Conservation (phyloP, 1,139 yeast species). For the Zygoascus meyerae region DNA sequence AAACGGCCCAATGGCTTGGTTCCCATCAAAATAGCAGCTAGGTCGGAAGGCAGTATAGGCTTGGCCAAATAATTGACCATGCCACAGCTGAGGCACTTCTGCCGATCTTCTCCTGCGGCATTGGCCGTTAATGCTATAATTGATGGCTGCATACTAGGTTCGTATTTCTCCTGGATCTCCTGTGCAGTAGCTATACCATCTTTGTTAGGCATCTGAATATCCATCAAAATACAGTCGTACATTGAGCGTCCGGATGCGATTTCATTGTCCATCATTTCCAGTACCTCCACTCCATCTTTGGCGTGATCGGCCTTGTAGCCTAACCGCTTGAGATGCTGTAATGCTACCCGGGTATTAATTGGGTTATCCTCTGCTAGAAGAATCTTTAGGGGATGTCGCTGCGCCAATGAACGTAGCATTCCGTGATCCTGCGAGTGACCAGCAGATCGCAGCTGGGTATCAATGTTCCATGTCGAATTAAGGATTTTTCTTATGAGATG, state of each 20-base stretch:
- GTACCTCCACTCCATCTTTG: conserved; percentile 66
- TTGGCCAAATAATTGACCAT: conserved; percentile 54
- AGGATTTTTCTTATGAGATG: conserved; percentile 22
- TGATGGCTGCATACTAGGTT: conserved; percentile 34
- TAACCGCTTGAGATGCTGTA: conserved; percentile 65
- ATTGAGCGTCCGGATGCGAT: conserved; percentile 30
- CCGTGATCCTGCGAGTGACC: conserved; percentile 23
- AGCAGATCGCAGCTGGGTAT: conserved; percentile 26
- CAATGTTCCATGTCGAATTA: conserved; percentile 23
- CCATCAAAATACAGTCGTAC: conserved; percentile 71
- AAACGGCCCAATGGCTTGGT: conserved; percentile 21
- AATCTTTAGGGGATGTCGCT: conserved; percentile 41
- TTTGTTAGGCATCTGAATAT: conserved; percentile 82
- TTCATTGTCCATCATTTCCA: conserved; percentile 41
- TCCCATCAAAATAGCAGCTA: conserved; percentile 33
- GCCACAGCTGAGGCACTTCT: conserved; percentile 38
- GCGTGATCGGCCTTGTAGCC: conserved; percentile 74
- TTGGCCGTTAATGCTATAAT: conserved; percentile 53
- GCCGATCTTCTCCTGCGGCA: conserved; percentile 46
- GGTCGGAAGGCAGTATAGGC: conserved; percentile 48
- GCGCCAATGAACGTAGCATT: conserved; percentile 37
- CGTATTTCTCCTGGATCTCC: conserved; percentile 52
- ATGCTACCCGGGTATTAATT: conserved; percentile 84
- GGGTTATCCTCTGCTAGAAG: conserved; percentile 83
- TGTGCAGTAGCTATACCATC: conserved; percentile 79